phyloP scores from a whole-genome alignment of 2,329 filamentous ascomycete species.

The Colletotrichum lindemuthianum region DNA sequence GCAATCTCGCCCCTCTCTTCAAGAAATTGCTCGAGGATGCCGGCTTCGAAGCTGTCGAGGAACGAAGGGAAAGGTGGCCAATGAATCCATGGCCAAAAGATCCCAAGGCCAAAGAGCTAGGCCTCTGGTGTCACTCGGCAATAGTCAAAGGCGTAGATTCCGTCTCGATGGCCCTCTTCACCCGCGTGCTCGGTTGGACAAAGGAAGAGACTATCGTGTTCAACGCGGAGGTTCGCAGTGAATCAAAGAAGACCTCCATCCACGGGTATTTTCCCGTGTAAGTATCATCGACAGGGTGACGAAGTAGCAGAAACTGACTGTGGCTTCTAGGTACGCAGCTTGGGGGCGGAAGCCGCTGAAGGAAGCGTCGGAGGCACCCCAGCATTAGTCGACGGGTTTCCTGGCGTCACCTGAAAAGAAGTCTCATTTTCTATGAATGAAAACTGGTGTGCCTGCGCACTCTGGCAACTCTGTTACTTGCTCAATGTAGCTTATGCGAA shows the following conservation, averaged over 20 bases:
- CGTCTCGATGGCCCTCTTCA: conserved; percentile 45
- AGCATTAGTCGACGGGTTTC: too few species aligned
- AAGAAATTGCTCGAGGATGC: conserved; percentile 17
- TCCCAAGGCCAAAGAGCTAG: conserved; percentile 46
- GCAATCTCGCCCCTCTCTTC: conserved; percentile 46
- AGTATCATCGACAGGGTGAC: not conserved
- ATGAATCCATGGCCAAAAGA: conserved; percentile 46
- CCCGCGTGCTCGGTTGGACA: conserved; percentile 45
- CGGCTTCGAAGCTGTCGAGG: conserved; percentile 45
- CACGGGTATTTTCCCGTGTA: conserved; percentile 43
- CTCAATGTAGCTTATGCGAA: too few species aligned
- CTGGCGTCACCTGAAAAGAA: too few species aligned
- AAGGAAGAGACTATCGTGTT: conserved; percentile 43
- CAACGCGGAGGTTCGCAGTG: conserved; percentile 42
- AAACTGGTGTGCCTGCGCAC: too few species aligned
- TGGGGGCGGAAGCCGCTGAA: too few species aligned
- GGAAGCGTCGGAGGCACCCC: too few species aligned
- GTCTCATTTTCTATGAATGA: too few species aligned
- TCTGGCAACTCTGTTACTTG: too few species aligned
- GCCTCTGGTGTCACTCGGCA: conserved; percentile 38
- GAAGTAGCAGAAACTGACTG: too few species aligned
- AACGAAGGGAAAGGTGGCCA: conserved; percentile 42
- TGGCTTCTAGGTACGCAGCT: too few species aligned
- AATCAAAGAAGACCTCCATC: conserved; percentile 41
- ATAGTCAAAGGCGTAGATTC: conserved; percentile 39